Percentiles rank a stretch among this genome's conserved stretches.
phyloP scores from a whole-genome alignment of 345 rosid genomes.

The Aegle marmelos region DNA sequence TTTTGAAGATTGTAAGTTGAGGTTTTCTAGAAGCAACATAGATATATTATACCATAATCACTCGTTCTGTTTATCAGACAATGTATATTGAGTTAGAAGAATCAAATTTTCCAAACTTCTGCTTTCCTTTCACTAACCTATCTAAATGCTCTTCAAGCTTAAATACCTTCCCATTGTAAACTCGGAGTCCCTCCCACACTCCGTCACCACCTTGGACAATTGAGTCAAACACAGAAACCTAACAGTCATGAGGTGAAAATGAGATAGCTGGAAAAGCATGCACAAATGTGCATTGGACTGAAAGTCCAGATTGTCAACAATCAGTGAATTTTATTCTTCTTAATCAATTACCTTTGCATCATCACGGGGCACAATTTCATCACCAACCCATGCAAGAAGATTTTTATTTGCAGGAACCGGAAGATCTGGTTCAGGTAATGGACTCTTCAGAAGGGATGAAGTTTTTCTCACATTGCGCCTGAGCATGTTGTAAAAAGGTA shows the following conservation, averaged over 20 bases:
- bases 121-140: constrained; percentile 39
- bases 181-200: constrained; percentile 92
- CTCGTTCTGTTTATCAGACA: neutral
- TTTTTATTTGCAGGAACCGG: constrained; percentile 76
- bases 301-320: constrained; percentile 5
- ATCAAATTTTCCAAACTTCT: neutral
- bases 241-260: constrained; percentile 12
- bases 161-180: constrained; percentile 67
- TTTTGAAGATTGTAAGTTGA: neutral
- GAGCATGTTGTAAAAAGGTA: constrained; percentile 79
- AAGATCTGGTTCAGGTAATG: constrained; percentile 59
- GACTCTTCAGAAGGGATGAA: constrained; percentile 41
- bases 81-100: neutral
- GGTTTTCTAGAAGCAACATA: neutral
- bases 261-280: constrained; percentile 6
- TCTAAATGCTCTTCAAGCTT: constrained; percentile 90
- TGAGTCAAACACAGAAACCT: constrained; percentile 94
- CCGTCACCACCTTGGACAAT: constrained; percentile 93
- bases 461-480: constrained; percentile 46
- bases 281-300: neutral
- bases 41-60: neutral
- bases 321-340: constrained; percentile 5
- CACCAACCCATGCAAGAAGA: constrained; percentile 89
- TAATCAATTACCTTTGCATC: constrained; percentile 60
- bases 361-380: constrained; percentile 75